Evolutionary conservation across 2,329 filamentous ascomycete species (phyloP).

Genomic region (Venturia carpophila): DNA sequence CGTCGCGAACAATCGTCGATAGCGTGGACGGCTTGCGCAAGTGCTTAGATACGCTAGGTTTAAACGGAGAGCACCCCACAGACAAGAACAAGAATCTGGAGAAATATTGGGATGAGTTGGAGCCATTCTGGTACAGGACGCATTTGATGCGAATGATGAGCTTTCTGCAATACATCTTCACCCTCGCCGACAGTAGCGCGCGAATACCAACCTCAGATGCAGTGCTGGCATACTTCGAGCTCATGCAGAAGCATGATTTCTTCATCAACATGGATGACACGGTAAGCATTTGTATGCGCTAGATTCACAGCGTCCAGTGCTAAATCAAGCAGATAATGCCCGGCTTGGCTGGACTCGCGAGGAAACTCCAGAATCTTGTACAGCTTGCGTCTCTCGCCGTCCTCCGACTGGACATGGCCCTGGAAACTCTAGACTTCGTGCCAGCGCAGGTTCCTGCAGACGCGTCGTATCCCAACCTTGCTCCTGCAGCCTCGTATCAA

Average conservation of each 20-base stretch:
- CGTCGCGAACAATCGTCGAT: not conserved
- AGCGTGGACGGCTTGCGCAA: not conserved
- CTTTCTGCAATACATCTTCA: slow-evolving; percentile 62
- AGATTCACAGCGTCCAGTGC: not conserved
- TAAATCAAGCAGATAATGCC: slow-evolving; percentile 39
- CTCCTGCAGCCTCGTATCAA: slow-evolving; percentile 29
- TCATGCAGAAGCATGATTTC: slow-evolving; percentile 62
- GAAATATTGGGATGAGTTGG: not conserved
- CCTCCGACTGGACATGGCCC: slow-evolving; percentile 29
- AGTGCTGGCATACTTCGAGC: slow-evolving; percentile 64
- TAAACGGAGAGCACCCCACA: not conserved
- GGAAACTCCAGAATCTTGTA: not conserved
- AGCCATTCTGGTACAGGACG: slow-evolving; percentile 48
- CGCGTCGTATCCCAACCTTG: slow-evolving; percentile 20
- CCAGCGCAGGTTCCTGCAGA: not conserved
- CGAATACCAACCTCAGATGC: slow-evolving; percentile 48
- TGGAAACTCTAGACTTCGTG: slow-evolving; percentile 25
- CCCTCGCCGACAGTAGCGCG: slow-evolving; percentile 6
- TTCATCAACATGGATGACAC: slow-evolving; percentile 41
- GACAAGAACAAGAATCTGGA: slow-evolving; percentile 1
- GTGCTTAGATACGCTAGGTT: not conserved
- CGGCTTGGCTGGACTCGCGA: not conserved
- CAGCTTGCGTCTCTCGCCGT: slow-evolving; percentile 23
- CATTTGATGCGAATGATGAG: slow-evolving; percentile 65
- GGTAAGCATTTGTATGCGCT: not conserved